Percentiles rank a stretch among this genome's conserved stretches.
These are phyloP conservation scores for Leishmania tropica DNA, from an alignment of 208 protist species.

Conservation along the genomic window DNA sequence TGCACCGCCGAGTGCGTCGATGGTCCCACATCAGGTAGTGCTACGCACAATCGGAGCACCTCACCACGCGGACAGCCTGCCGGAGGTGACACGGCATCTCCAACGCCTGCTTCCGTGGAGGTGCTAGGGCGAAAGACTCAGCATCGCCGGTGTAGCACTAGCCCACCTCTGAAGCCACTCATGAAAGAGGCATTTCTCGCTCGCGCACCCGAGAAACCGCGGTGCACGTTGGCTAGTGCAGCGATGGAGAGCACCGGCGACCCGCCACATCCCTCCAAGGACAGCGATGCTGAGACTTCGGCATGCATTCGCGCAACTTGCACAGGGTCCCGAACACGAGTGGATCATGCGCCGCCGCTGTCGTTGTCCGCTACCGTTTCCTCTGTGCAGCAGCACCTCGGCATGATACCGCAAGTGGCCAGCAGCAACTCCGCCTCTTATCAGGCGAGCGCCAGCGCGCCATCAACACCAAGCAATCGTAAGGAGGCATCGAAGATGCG, in stretches of 20 bases:
- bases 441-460: not conserved
- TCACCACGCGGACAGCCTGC: not conserved
- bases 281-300: not conserved
- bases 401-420: not conserved
- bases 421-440: not conserved
- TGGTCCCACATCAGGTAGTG: not conserved
- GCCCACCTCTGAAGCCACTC: not conserved
- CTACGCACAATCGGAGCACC: not conserved
- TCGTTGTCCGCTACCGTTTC: not conserved
- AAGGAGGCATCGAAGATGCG: not conserved
- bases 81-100: not conserved
- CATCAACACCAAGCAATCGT: not conserved
- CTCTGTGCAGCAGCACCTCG: not conserved
- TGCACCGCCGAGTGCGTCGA: not conserved
- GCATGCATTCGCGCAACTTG: not conserved
- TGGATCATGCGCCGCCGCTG: no score
- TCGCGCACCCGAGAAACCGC: not conserved
- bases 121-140: not conserved
- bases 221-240: not conserved
- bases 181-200: not conserved
- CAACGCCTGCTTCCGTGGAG: not conserved
- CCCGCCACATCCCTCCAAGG: not conserved
- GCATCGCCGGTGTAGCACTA: not conserved
- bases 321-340: not conserved
- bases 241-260: not conserved